Evolutionary conservation across 2,329 filamentous ascomycete genomes (phyloP).

Genomic region (Colletotrichum coccodes): DNA sequence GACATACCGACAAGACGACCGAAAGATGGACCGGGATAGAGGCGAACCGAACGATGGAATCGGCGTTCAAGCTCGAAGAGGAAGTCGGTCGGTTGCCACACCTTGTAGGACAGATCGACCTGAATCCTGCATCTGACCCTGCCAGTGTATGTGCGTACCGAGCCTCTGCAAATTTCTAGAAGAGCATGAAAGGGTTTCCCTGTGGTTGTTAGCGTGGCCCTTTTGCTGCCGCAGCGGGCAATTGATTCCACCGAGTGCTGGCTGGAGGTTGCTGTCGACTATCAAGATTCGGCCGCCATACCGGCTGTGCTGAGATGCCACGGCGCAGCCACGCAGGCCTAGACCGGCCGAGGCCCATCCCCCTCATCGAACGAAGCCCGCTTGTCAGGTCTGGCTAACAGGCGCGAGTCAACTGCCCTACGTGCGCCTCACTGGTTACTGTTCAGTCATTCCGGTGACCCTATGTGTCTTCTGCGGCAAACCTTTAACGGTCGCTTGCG

Average conservation of each 20-base stretch:
- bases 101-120: conserved; percentile 18
- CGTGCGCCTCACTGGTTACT: neutral
- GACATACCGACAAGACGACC: conserved; percentile 1
- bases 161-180: conserved; percentile 24
- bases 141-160: conserved; percentile 4
- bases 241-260: neutral
- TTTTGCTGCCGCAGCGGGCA: conserved; percentile 7
- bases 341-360: conserved; percentile 2
- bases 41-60: conserved; percentile 18
- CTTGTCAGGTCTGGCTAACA: neutral
- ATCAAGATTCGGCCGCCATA: neutral
- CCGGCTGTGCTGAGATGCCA: neutral
- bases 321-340: neutral
- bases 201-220: conserved; percentile 3
- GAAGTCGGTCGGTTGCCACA: conserved; percentile 30
- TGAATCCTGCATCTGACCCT: conserved; percentile 31
- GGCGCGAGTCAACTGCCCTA: neutral
- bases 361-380: neutral
- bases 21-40: conserved; percentile 13
- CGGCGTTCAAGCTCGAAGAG: conserved; percentile 31
- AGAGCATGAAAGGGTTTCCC: conserved; percentile 11
- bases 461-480: neutral
- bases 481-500: neutral
- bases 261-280: neutral
- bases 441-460: neutral